These are phyloP conservation scores for Farysia itapuensis DNA, from an alignment of 1,284 basidiomycete species.

Conservation along the genomic window DNA sequence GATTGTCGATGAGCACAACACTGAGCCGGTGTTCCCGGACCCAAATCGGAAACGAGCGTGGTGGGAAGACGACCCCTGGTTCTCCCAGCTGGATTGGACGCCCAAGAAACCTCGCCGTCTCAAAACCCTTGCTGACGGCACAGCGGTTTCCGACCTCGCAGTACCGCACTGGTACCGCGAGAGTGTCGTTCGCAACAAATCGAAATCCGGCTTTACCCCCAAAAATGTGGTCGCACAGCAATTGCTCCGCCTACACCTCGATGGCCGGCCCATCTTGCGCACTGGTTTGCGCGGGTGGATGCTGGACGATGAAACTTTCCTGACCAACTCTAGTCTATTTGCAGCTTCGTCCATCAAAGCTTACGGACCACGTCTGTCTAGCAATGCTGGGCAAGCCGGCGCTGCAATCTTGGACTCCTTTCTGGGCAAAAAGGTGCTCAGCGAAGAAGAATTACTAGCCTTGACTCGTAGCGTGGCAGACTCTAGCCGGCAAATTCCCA, in stretches of 20 bases:
- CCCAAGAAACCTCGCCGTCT: slow-evolving; percentile 74
- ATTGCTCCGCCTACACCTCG: slow-evolving; percentile 31
- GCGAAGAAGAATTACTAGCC: slow-evolving; percentile 6
- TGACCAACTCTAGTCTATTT: slow-evolving; percentile 32
- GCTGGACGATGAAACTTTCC: slow-evolving; percentile 18
- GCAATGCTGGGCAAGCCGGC: slow-evolving; percentile 18
- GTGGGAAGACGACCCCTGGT: slow-evolving; percentile 81
- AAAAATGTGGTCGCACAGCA: slow-evolving; percentile 31
- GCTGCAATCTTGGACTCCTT: slow-evolving; percentile 15
- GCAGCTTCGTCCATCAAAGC: slow-evolving; percentile 21
- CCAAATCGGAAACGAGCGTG: slow-evolving; percentile 31
- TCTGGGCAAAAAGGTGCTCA: slow-evolving; percentile 4
- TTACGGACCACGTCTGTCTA: slow-evolving; percentile 19
- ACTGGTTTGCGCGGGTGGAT: slow-evolving; percentile 11
- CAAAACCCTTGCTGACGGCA: not conserved
- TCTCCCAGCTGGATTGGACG: slow-evolving; percentile 91
- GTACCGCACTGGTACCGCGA: slow-evolving; percentile 50
- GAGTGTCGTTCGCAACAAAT: slow-evolving; percentile 31
- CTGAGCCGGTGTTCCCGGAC: slow-evolving; percentile 24
- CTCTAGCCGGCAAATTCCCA: slow-evolving; percentile 3
- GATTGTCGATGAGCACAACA: slow-evolving; percentile 8
- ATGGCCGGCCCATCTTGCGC: slow-evolving; percentile 29
- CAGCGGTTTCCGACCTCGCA: slow-evolving; percentile 6
- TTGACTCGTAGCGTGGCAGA: slow-evolving; percentile 33
- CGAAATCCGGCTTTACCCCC: slow-evolving; percentile 16